Percentiles rank a stretch among this genome's conserved stretches.
Conservation (phyloP, 441 rosid species). For the Macaranga tanarius region DNA sequence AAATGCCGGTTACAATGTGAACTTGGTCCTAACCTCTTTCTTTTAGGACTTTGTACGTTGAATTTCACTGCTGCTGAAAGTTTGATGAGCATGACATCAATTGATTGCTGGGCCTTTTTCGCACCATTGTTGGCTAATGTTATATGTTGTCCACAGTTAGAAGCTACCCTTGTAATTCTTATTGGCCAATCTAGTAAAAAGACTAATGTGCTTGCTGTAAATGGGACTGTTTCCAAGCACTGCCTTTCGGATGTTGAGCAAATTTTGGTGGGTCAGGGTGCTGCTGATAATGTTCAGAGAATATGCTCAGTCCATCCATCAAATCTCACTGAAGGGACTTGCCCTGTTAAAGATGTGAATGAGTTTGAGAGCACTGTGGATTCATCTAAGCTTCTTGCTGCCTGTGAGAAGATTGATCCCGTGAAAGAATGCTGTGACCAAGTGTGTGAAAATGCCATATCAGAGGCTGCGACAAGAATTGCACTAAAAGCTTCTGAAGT, state of each 20-base stretch:
- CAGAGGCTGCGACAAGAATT: slow-evolving; percentile 69
- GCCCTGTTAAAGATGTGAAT: slow-evolving; percentile 67
- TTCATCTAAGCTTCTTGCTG: slow-evolving; percentile 64
- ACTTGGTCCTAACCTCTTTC: slow-evolving; percentile 17
- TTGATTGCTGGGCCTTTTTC: slow-evolving; percentile 68
- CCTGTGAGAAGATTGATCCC: slow-evolving; percentile 73
- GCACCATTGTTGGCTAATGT: slow-evolving; percentile 89
- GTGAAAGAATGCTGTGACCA: slow-evolving; percentile 90
- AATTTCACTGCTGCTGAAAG: slow-evolving; percentile 70
- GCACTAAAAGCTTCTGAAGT: slow-evolving; percentile 56
- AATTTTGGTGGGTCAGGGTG: slow-evolving; percentile 75
- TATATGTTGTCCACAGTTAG: slow-evolving; percentile 92
- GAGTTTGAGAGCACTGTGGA: slow-evolving; percentile 71
- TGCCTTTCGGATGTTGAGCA: slow-evolving; percentile 84
- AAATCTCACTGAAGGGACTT: slow-evolving; percentile 78
- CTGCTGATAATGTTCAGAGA: slow-evolving; percentile 46
- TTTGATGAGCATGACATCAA: slow-evolving; percentile 73
- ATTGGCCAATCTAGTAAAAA: slow-evolving; percentile 72
- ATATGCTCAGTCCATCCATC: slow-evolving; percentile 59
- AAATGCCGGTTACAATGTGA: slow-evolving; percentile 12
- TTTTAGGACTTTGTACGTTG: slow-evolving; percentile 65
- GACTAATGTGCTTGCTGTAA: slow-evolving; percentile 65
- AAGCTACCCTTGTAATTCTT: slow-evolving; percentile 68
- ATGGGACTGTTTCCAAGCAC: slow-evolving; percentile 57
- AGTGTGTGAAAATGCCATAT: slow-evolving; percentile 74